phyloP scores from a whole-genome alignment of 768 basidiomycete species.

The Tricholoma saponaceum region DNA sequence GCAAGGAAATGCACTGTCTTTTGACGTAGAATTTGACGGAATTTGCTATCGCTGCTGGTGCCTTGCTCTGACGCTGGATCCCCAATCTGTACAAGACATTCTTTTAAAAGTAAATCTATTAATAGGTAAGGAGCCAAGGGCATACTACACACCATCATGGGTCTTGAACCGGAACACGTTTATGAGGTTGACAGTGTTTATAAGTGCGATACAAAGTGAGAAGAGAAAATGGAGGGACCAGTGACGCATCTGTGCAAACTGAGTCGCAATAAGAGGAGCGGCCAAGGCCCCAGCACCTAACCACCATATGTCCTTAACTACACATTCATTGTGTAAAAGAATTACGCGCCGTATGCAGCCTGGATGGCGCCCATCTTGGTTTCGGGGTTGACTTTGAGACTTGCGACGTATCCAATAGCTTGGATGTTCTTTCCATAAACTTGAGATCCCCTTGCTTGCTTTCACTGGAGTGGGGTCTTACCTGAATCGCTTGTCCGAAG shows the following conservation, averaged over 20 bases:
- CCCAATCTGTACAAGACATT: too few species aligned
- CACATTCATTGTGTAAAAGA: too few species aligned
- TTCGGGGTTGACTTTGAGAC: constrained; percentile 49
- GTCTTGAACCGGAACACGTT: constrained; percentile 60
- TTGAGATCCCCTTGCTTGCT: too few species aligned
- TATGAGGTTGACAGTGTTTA: constrained; percentile 49
- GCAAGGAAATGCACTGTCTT: constrained; percentile 60
- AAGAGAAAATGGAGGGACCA: constrained; percentile 82
- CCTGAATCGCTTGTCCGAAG: constrained; percentile 28
- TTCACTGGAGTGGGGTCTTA: constrained; percentile 14
- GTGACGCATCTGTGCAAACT: constrained; percentile 58
- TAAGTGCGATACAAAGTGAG: constrained; percentile 62
- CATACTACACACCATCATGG: constrained; percentile 65
- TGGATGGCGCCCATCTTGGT: constrained; percentile 69
- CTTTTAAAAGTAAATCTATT: too few species aligned
- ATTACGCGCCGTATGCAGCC: constrained; percentile 56
- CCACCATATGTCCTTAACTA: background rate
- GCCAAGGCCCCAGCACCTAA: constrained; percentile 62
- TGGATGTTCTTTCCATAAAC: constrained; percentile 54
- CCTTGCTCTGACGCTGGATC: constrained; percentile 25
- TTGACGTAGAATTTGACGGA: constrained; percentile 48
- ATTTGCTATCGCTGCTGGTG: constrained; percentile 28
- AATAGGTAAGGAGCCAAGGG: too few species aligned
- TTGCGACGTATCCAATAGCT: constrained; percentile 66
- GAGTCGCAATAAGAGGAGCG: constrained; percentile 76